These are phyloP conservation scores for Aureobasidium sp. DNA, from an alignment of 2,329 filamentous ascomycete species.

Conservation along the genomic window DNA sequence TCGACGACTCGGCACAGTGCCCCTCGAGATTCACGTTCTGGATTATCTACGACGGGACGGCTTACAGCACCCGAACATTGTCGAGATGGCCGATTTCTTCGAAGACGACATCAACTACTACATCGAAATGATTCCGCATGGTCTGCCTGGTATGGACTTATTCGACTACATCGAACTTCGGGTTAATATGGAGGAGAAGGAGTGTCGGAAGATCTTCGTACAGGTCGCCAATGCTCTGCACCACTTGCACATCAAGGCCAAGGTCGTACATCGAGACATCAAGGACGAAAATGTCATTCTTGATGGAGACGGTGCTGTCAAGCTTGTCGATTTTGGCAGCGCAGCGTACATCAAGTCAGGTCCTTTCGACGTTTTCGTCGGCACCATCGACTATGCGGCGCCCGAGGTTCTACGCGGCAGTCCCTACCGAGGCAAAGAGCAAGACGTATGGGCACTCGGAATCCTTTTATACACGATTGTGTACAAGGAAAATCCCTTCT, in stretches of 20 bases:
- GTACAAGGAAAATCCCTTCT: conserved; percentile 99
- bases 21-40: conserved; percentile 91
- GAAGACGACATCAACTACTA: conserved; percentile 90
- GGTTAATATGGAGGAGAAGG: conserved; percentile 90
- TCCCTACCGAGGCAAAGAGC: conserved; percentile 89
- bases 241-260: conserved; percentile 82
- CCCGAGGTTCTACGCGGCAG: conserved; percentile 93
- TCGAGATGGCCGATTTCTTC: conserved; percentile 64
- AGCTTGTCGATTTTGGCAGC: conserved; percentile 96
- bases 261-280: conserved; percentile 94
- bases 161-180: conserved; percentile 98
- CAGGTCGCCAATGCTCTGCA: conserved; percentile 87
- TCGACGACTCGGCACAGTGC: conserved; percentile 84
- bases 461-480: conserved; percentile 97
- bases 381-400: conserved; percentile 96
- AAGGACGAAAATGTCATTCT: conserved; percentile 98
- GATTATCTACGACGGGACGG: conserved; percentile 79
- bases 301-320: conserved; percentile 91
- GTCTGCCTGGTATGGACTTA: conserved; percentile 92
- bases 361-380: conserved; percentile 97
- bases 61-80: conserved; percentile 57
- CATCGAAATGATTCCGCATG: conserved; percentile 96
- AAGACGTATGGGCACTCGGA: conserved; percentile 96
- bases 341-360: conserved; percentile 98
- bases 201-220: conserved; percentile 90